A percentile compares a stretch with the other conserved stretches of the same genome.
Evolutionary conservation across 2,329 filamentous ascomycete species (phyloP).

Genomic region (Fusarium irregulare): DNA sequence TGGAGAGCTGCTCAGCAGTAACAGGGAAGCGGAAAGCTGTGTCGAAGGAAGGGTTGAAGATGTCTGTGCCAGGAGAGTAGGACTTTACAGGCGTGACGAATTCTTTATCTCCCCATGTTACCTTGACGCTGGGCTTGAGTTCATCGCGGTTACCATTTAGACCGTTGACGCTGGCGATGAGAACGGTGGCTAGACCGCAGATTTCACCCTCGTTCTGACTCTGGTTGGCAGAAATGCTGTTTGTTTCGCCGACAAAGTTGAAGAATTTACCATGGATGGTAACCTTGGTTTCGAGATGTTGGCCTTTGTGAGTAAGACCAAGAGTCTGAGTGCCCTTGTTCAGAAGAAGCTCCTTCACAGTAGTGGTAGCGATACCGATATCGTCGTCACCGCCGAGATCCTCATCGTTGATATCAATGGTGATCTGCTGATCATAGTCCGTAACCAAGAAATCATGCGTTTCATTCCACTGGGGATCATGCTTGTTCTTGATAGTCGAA

Average conservation of each 20-base stretch:
- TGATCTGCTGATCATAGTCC: conserved; percentile 41
- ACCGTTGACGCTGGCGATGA: conserved; percentile 38
- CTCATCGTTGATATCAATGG: conserved; percentile 39
- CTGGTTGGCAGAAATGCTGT: conserved; percentile 28
- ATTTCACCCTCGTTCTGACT: conserved; percentile 39
- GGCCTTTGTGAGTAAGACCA: conserved; percentile 35
- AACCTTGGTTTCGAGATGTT: conserved; percentile 33
- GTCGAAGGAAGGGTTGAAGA: conserved; percentile 44
- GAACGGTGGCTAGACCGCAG: conserved; percentile 41
- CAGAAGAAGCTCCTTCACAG: conserved; percentile 41
- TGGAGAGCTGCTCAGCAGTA: conserved; percentile 31
- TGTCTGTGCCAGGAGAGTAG: conserved; percentile 41
- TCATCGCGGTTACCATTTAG: conserved; percentile 41
- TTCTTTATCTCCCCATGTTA: conserved; percentile 42
- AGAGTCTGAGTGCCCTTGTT: conserved; percentile 39
- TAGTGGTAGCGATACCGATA: conserved; percentile 38
- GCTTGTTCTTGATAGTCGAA: conserved; percentile 42
- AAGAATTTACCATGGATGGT: conserved; percentile 41
- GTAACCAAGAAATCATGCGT: conserved; percentile 46
- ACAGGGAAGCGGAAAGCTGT: conserved; percentile 41
- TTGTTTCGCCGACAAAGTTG: conserved; percentile 36
- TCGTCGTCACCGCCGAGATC: conserved; percentile 42
- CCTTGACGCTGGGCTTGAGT: conserved; percentile 44
- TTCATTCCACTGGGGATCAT: conserved; percentile 43
- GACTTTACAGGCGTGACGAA: conserved; percentile 39